A percentile compares a stretch with the other conserved stretches of the same genome.
These are phyloP conservation scores for Vicia sativa DNA, from an alignment of 306 rosid species.

Conservation along the genomic window DNA sequence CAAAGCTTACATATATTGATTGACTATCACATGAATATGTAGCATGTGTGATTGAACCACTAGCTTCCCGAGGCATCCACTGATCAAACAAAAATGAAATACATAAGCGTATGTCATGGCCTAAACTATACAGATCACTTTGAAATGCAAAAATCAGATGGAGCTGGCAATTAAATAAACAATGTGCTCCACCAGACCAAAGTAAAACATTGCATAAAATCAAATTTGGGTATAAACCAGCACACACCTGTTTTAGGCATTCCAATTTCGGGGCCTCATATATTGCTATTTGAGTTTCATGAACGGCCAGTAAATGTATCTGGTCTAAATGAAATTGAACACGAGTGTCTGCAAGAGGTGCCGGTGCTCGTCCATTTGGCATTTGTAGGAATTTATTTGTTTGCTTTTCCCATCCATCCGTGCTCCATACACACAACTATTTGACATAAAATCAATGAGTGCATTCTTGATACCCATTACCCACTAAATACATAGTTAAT, in stretches of 20 bases:
- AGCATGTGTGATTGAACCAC: constrained; percentile 96
- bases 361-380: constrained; percentile 69
- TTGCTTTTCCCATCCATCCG: constrained; percentile 96
- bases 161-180: constrained; percentile 21
- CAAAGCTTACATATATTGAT: constrained; percentile 85
- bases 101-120: constrained; percentile 28
- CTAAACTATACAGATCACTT: constrained; percentile 29
- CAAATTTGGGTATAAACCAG: neutral
- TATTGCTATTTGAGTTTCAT: constrained; percentile 95
- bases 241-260: constrained; percentile 89
- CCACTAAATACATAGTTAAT: neutral
- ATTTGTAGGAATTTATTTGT: constrained; percentile 70
- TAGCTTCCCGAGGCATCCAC: constrained; percentile 79
- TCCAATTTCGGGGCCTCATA: constrained; percentile 90
- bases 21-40: constrained; percentile 92
- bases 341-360: constrained; percentile 84
- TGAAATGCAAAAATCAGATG: constrained; percentile 33
- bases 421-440: constrained; percentile 97
- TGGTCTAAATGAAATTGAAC: constrained; percentile 95
- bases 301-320: constrained; percentile 85
- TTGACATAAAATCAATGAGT: constrained; percentile 33
- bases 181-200: neutral
- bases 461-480: constrained; percentile 20
- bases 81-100: constrained; percentile 41
- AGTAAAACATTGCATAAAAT: constrained; percentile 30